A percentile compares a stretch with the other conserved stretches of the same genome.
phyloP scores from a whole-genome alignment of 179 eudicot genomes.

The Vitellaria paradoxa region DNA sequence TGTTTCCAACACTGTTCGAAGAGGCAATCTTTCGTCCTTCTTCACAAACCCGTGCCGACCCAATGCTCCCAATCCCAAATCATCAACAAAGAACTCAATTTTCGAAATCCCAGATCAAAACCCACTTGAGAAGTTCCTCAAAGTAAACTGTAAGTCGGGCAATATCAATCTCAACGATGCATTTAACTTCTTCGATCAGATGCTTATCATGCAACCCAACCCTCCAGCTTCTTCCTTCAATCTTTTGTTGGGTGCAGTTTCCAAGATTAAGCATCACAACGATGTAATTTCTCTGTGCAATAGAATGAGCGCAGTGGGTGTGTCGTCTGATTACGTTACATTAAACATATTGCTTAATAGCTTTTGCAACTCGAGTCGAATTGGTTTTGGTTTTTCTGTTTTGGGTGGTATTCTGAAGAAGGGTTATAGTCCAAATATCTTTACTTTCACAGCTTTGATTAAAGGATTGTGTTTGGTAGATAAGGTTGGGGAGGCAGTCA shows the following conservation, averaged over 20 bases:
- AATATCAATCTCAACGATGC: conserved; percentile 18
- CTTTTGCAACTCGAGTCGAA: conserved; percentile 33
- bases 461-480: conserved; percentile 43
- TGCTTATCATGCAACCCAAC: conserved; percentile 28
- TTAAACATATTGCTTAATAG: conserved; percentile 38
- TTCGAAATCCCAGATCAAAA: conserved; percentile 8
- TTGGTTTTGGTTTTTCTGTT: conserved; percentile 35
- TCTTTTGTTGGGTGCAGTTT: conserved; percentile 22
- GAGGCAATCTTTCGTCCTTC: conserved; percentile 22
- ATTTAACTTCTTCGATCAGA: conserved; percentile 12
- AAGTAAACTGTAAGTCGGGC: conserved; percentile 11
- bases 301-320: conserved; percentile 16
- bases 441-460: conserved; percentile 39
- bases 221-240: conserved; percentile 31
- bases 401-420: conserved; percentile 33
- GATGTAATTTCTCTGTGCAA: conserved; percentile 25
- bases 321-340: conserved; percentile 26
- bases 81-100: neutral
- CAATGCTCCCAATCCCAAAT: neutral
- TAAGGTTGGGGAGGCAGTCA: conserved; percentile 31
- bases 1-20: conserved; percentile 7
- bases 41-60: neutral
- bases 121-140: conserved; percentile 19
- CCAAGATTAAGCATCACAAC: conserved; percentile 25
- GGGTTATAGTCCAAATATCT: conserved; percentile 35